These are phyloP conservation scores for Carex parvula DNA, from an alignment of 176 grass and related monocot species.

Conservation along the genomic window DNA sequence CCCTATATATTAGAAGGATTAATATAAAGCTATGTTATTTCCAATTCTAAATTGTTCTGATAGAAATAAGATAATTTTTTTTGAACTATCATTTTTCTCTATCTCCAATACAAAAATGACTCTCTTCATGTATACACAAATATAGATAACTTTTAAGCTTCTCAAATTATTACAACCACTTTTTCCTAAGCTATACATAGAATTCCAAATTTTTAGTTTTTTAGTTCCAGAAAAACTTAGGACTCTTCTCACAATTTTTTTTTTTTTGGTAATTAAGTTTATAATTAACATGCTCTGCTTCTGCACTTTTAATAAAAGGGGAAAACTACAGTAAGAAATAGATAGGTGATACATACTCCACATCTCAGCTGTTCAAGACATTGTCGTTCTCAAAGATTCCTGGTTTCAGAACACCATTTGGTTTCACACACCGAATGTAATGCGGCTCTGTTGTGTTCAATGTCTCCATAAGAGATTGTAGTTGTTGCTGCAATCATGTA, in stretches of 20 bases:
- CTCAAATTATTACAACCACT: no score
- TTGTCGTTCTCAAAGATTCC: slow-evolving; percentile 87
- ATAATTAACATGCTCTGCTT: background rate
- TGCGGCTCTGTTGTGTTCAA: slow-evolving; percentile 90
- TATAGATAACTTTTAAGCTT: background rate
- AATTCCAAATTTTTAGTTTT: no score
- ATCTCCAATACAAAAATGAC: no score
- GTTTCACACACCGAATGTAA: slow-evolving; percentile 97
- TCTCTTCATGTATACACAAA: no score
- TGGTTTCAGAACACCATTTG: slow-evolving; percentile 80
- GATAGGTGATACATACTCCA: slow-evolving; percentile 55
- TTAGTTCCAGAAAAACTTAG: no score
- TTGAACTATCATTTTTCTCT: no score
- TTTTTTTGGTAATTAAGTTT: no score
- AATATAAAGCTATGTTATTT: background rate
- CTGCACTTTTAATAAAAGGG: background rate
- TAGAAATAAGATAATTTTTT: background rate
- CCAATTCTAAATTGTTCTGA: background rate
- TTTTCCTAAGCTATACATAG: no score
- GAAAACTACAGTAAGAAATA: background rate
- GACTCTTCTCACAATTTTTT: no score
- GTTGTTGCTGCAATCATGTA: slow-evolving; percentile 77
- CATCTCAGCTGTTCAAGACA: slow-evolving; percentile 91
- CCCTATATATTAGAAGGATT: slow-evolving; percentile 41
- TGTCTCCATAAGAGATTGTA: slow-evolving; percentile 95